Conservation (phyloP, 2,329 filamentous ascomycete genomes). For the Nothopassalora personata region DNA sequence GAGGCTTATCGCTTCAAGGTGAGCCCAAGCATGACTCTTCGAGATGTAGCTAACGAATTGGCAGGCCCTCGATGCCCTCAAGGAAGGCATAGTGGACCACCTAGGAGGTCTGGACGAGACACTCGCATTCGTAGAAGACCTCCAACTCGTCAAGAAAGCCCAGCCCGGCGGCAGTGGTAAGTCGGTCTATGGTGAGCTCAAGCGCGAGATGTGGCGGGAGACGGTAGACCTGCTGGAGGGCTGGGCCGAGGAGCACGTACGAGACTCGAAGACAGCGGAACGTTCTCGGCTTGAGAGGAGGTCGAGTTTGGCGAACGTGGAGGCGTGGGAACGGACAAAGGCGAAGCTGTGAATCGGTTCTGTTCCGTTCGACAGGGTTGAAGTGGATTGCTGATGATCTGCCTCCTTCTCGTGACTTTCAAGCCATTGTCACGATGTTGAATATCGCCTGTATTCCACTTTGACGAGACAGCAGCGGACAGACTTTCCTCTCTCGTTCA, state of each 20-base stretch:
- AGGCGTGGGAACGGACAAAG: conserved; percentile 26
- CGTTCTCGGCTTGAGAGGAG: conserved; percentile 31
- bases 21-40: not conserved
- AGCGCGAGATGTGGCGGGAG: conserved; percentile 70
- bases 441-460: not conserved
- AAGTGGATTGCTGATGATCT: not conserved
- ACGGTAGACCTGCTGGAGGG: conserved; percentile 54
- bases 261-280: conserved; percentile 48
- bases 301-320: conserved; percentile 20
- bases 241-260: conserved; percentile 42
- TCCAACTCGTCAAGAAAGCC: conserved; percentile 57
- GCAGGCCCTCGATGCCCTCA: conserved; percentile 56
- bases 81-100: conserved; percentile 63
- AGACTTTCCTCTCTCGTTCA: not conserved
- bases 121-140: conserved; percentile 54
- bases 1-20: conserved; percentile 62
- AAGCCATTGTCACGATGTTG: not conserved
- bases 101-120: conserved; percentile 61
- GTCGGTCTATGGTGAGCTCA: conserved; percentile 65
- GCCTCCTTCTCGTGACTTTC: not conserved
- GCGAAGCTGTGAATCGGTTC: conserved; percentile 24
- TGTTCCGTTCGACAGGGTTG: not conserved
- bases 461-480: not conserved
- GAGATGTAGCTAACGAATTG: not conserved
- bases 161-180: conserved; percentile 39